Evolutionary conservation across 2,329 filamentous ascomycete genomes (phyloP).

Genomic region (Emergomyces orientalis): DNA sequence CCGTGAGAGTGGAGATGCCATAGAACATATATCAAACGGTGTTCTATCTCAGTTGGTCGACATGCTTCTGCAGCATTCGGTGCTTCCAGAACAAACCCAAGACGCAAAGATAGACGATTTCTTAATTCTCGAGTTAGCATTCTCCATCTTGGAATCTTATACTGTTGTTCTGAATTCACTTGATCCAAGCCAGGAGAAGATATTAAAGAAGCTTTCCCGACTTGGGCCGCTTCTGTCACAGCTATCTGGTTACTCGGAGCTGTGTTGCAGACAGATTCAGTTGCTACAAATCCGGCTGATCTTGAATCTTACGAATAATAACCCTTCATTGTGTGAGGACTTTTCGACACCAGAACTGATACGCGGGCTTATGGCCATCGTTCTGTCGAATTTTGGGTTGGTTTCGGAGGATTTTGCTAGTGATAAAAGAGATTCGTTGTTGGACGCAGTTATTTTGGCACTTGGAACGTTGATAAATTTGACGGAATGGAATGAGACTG

Average conservation of each 20-base stretch:
- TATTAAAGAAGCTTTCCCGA: conserved; percentile 24
- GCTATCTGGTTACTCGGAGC: conserved; percentile 14
- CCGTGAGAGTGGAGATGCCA: conserved; percentile 24
- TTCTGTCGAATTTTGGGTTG: conserved; percentile 26
- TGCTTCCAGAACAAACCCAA: conserved; percentile 9
- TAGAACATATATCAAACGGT: conserved; percentile 21
- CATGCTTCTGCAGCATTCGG: conserved; percentile 22
- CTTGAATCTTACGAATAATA: conserved; percentile 80
- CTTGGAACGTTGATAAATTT: conserved; percentile 82
- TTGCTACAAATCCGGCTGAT: conserved; percentile 56
- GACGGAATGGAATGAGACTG: conserved; percentile 62
- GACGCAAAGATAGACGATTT: conserved; percentile 15
- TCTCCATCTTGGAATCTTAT: conserved; percentile 33
- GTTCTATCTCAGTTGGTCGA: conserved; percentile 25
- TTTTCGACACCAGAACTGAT: conserved; percentile 47
- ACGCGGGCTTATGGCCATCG: conserved; percentile 28
- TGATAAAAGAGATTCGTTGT: conserved; percentile 46
- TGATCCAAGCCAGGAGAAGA: conserved; percentile 21
- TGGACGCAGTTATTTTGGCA: conserved; percentile 67
- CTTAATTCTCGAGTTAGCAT: conserved; percentile 21
- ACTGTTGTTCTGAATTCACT: conserved; percentile 24
- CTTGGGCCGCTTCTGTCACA: conserved; percentile 33
- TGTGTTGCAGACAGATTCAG: conserved; percentile 22
- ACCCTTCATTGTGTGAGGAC: conserved; percentile 55
- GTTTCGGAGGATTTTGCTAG: conserved; percentile 22